A percentile compares a stretch with the other conserved stretches of the same genome.
These are phyloP conservation scores for Flaveria floridana DNA, from an alignment of 140 eudicot genomes.

Conservation along the genomic window DNA sequence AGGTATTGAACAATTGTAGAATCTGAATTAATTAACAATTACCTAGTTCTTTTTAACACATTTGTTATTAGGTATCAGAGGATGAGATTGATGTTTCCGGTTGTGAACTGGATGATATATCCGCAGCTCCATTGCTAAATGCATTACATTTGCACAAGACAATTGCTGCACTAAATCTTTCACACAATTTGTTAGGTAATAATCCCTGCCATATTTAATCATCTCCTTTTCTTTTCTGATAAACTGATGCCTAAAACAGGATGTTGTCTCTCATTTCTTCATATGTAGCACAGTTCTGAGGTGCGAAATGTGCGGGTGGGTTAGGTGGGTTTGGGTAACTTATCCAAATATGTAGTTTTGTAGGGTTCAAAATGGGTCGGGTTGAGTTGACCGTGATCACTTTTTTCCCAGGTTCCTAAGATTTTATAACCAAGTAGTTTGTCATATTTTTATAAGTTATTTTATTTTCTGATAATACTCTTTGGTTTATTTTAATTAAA, in stretches of 20 bases:
- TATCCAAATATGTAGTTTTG: not conserved
- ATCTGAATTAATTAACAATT: not conserved
- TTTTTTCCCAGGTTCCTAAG: not conserved
- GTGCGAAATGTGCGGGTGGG: not conserved
- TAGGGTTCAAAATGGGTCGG: not conserved
- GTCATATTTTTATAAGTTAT: not conserved
- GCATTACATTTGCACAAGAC: slow-evolving; percentile 72
- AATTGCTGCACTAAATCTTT: slow-evolving; percentile 74
- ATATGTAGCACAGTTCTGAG: not conserved
- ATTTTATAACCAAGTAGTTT: not conserved
- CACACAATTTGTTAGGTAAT: slow-evolving; percentile 89
- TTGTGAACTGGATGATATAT: slow-evolving; percentile 79
- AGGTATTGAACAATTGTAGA: slow-evolving; percentile 44
- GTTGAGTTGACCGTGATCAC: not conserved
- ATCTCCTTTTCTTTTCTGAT: not conserved
- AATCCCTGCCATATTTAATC: not conserved
- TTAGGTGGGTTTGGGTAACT: not conserved
- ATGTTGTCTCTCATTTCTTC: not conserved
- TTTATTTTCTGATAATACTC: not conserved
- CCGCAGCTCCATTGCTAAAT: slow-evolving; percentile 68
- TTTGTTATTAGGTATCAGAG: slow-evolving; percentile 68
- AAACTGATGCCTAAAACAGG: slow-evolving; percentile 16
- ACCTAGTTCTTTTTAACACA: not conserved
- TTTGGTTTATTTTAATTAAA: not conserved
- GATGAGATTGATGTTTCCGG: slow-evolving; percentile 82